Conservation (phyloP, 2,329 filamentous ascomycete genomes). For the Aspergillus texensis region DNA sequence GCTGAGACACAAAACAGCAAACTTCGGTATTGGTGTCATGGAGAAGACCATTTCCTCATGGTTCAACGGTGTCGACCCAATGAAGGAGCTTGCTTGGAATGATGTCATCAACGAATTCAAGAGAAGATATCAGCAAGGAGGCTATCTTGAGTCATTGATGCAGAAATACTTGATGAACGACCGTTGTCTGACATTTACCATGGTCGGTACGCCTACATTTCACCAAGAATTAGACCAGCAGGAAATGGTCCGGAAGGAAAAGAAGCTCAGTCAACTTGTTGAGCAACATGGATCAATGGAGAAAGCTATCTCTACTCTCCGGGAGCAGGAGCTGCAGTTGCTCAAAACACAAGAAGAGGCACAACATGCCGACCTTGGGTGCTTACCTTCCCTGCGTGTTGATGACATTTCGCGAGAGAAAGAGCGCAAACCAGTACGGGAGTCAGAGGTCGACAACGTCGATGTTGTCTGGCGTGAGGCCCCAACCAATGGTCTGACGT, state of each 20-base stretch:
- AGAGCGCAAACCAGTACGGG: conserved; percentile 69
- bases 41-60: conserved; percentile 87
- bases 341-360: conserved; percentile 82
- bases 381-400: conserved; percentile 83
- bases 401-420: conserved; percentile 82
- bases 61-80: conserved; percentile 94
- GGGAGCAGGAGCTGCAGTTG: conserved; percentile 76
- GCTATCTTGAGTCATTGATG: conserved; percentile 81
- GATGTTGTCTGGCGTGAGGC: conserved; percentile 89
- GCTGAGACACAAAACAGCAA: conserved; percentile 93
- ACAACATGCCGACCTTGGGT: conserved; percentile 81
- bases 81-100: conserved; percentile 89
- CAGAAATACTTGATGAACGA: conserved; percentile 90
- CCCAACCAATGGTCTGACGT: conserved; percentile 92
- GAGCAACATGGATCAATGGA: conserved; percentile 70
- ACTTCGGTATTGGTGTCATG: conserved; percentile 88
- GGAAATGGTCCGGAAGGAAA: conserved; percentile 72
- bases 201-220: conserved; percentile 81
- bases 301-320: conserved; percentile 71
- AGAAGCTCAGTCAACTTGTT: conserved; percentile 72
- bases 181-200: conserved; percentile 87
- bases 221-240: conserved; percentile 73
- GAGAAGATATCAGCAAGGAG: conserved; percentile 69
- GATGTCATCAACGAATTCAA: conserved; percentile 85
- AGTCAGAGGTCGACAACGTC: conserved; percentile 61